Evolutionary conservation across 331 rosid genomes (phyloP), one percentile per base, ranked within the genome.

Genomic region (Cydonia oblonga): DNA sequence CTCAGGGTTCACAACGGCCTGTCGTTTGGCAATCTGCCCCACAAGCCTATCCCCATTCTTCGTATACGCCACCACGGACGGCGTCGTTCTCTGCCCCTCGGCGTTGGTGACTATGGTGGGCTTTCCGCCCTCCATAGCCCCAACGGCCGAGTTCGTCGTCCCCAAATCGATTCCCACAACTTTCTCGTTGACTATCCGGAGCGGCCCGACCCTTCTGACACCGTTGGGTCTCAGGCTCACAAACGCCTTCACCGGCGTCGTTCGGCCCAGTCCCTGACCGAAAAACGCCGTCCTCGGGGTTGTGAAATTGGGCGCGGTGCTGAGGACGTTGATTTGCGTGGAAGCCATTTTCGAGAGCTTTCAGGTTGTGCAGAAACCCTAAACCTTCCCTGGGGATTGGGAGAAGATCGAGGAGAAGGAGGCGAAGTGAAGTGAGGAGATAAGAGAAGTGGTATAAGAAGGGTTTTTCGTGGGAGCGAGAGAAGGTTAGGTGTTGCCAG

Each of bases 41-140:
- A 80, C 83, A 0, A 80, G 76, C 64, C 83, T 70, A 10, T 80
- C 83, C 3, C 83, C 83, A 18, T 71, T 80, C 70, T 80, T 80
- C 5, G 83, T 80, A 49, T 80, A 80, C 8, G 83, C 83, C 65
- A 80, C 83, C 70, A 80, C 83, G 1, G 83, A 80, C 12, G 83
- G 83, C 80, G 83, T 80, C 77, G 83, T 80, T 51, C 83, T 70
- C 83, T 80, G 83, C 0, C 83, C 83, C 73, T 80, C 83, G 14
- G 80, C 80, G 65, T 80, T 80, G 25, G 77, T 64, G 6, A 80
- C 77, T 24, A 80, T 80, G 23, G 83, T 80, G 49, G 83, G 83
- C 65, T 80, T 80, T 7, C 83, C 83, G 0, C 83, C 83, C 83
- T 80, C 83, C 83, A 80, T 80, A 32, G 80, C 83, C 23, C 83